Evolutionary conservation across 2,329 filamentous ascomycete species (phyloP), one percentile per base, ranked within the genome.

Genomic region (Magnaporthales sp.): DNA sequence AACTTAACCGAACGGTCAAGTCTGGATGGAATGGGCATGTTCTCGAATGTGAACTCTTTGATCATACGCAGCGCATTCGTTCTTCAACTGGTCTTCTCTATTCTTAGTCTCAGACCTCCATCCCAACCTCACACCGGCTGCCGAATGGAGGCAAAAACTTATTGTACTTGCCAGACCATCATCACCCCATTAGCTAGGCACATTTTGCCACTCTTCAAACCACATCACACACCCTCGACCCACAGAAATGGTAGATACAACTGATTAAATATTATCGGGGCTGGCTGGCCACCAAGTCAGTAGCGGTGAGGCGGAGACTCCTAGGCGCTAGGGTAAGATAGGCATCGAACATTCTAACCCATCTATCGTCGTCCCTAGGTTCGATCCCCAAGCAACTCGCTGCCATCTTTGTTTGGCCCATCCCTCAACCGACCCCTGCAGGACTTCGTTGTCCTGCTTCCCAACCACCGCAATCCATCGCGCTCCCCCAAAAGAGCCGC

Each of bases 211-310:
- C 38, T 46, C 38, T 46, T 46, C 38, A 46, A 46, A 46, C 2
- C 38, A 24, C 54, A 24, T 26, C 54, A 58, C n/a, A 26, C 4
- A 24, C 22, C n/a, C 8, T 22, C 24, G 4, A 58, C 24, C 54
- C n/a, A 22, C 22, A 13, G 24, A 58, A 26, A 24, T 58, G 54
- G 51, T 66, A 66, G 51, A 66, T 66, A 66, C 64, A 66, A 26
- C 27, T 66, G 64, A 66, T 66, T 66, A 66, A 31, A 66, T 66
- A 66, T 66, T 66, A 66, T 22, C 30, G 64, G 64, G 54, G 54
- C 54, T 58, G 54, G 54, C 15, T 26, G 54, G n/a, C 54, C 54
- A 56, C 51, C 51, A 26, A n/a, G 54, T 10, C 54, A 58, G 51
- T 60, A 54, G 64, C 58, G 58, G 60, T 58, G 56, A 51, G 13